A percentile compares a stretch with the other conserved stretches of the same genome.
Evolutionary conservation across 257 asterid species (phyloP).

Genomic region (Solanum tarapatanum): DNA sequence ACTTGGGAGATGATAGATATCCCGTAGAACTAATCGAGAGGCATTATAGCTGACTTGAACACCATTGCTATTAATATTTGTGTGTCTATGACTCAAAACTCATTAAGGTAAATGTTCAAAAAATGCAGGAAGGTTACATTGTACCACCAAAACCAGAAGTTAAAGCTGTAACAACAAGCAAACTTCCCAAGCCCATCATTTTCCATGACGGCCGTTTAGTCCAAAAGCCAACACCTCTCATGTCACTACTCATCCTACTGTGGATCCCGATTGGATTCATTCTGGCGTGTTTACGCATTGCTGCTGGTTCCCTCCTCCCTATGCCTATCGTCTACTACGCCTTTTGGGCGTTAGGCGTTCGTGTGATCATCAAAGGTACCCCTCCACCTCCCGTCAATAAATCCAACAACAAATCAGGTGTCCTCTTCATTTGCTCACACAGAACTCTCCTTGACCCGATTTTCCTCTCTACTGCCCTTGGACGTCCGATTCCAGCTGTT

Average conservation of each 20-base stretch:
- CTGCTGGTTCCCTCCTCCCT: conserved; percentile 52
- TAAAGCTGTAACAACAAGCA: conserved; percentile 30
- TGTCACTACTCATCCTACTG: conserved; percentile 32
- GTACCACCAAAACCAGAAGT: conserved; percentile 42
- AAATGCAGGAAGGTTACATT: conserved; percentile 36
- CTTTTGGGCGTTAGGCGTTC: conserved; percentile 45
- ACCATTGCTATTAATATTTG: not conserved
- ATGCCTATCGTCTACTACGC: conserved; percentile 45
- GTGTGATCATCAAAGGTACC: conserved; percentile 39
- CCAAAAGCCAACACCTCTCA: conserved; percentile 40
- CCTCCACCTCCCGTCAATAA: conserved; percentile 34
- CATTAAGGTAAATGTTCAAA: not conserved
- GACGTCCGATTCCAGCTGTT: conserved; percentile 61
- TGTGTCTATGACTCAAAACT: not conserved
- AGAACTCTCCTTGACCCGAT: conserved; percentile 52
- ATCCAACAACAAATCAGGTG: conserved; percentile 31
- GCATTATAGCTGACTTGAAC: not conserved
- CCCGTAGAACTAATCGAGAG: not conserved
- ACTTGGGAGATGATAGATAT: not conserved
- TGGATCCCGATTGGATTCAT: conserved; percentile 56
- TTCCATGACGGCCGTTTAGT: conserved; percentile 62
- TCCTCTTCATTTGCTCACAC: conserved; percentile 55
- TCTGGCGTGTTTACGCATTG: conserved; percentile 42
- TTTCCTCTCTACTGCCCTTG: conserved; percentile 46
- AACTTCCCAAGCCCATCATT: conserved; percentile 46